Evolutionary conservation across 768 basidiomycete genomes (phyloP).

Genomic region (Pleurotus tuoliensis): DNA sequence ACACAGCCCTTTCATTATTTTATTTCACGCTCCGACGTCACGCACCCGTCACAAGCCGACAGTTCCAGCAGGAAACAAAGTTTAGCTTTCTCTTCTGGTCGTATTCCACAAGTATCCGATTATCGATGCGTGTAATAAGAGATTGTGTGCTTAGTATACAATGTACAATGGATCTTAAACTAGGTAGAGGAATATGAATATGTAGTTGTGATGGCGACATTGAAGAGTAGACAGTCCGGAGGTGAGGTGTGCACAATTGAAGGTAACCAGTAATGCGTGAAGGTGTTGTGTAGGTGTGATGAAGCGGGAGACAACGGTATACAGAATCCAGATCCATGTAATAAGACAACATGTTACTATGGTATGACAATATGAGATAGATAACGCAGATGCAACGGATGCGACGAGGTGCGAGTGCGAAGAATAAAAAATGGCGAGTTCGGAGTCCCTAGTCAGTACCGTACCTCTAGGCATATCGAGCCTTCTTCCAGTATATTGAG

Average conservation of each 20-base stretch:
- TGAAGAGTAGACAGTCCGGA: not conserved
- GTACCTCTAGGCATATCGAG: not conserved
- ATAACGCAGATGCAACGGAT: not conserved
- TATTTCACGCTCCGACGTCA: constrained; percentile 6
- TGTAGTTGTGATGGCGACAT: not conserved
- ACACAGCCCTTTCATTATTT: constrained; percentile 8
- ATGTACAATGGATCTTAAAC: not conserved
- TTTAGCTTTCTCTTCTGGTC: not conserved
- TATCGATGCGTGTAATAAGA: too few relatives aligned
- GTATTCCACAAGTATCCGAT: not conserved
- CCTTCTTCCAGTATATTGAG: too few relatives aligned
- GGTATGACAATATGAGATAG: not conserved
- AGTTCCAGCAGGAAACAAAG: not conserved
- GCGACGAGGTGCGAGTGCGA: not conserved
- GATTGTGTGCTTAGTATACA: not conserved
- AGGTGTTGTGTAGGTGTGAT: not conserved
- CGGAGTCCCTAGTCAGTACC: not conserved
- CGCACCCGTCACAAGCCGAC: not conserved
- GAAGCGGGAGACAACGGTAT: too few relatives aligned
- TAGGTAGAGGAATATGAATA: not conserved
- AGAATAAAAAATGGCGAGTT: not conserved
- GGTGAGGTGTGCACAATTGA: not conserved
- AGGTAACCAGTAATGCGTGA: not conserved
- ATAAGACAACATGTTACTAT: constrained; percentile 4
- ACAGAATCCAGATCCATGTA: not conserved